A percentile compares a stretch with the other conserved stretches of the same genome.
phyloP scores from a whole-genome alignment of 768 basidiomycete genomes.

The Agaricus blazei region DNA sequence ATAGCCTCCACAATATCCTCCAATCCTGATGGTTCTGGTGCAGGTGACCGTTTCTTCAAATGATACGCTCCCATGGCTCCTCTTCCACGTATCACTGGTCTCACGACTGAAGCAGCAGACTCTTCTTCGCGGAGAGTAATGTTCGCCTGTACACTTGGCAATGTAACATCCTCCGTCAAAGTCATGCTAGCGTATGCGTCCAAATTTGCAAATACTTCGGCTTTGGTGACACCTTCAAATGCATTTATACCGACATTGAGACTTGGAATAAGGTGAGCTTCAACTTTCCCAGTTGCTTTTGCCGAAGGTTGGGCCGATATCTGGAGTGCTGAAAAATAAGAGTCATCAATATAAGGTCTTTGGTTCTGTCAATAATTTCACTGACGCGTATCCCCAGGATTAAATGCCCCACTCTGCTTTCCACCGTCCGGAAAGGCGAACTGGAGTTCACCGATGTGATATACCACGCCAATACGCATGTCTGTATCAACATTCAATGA shows the following conservation, averaged over 20 bases:
- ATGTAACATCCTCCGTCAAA: constrained; percentile 19
- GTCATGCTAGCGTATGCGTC: constrained; percentile 30
- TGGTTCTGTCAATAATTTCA: neutral
- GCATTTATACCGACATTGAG: constrained; percentile 41
- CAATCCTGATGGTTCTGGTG: neutral
- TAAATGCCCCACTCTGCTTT: constrained; percentile 23
- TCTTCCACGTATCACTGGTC: neutral
- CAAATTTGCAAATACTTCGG: constrained; percentile 36
- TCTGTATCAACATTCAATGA: constrained; percentile 32
- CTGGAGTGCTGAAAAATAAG: constrained; percentile 26
- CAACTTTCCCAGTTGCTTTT: constrained; percentile 34
- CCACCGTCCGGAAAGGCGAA: constrained; percentile 39
- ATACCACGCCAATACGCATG: constrained; percentile 37
- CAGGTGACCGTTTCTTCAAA: neutral
- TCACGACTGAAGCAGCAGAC: neutral
- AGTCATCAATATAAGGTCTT: too few species aligned
- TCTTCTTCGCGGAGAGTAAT: neutral
- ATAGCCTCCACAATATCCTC: neutral
- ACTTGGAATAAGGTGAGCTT: constrained; percentile 45
- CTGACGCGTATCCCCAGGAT: constrained; percentile 38
- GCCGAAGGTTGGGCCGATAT: constrained; percentile 35
- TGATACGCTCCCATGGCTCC: neutral
- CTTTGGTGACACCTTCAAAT: constrained; percentile 28
- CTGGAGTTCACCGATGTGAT: constrained; percentile 33
- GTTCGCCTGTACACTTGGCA: neutral